phyloP scores from a whole-genome alignment of 805 yeast species.

The Candida wancherniae region DNA sequence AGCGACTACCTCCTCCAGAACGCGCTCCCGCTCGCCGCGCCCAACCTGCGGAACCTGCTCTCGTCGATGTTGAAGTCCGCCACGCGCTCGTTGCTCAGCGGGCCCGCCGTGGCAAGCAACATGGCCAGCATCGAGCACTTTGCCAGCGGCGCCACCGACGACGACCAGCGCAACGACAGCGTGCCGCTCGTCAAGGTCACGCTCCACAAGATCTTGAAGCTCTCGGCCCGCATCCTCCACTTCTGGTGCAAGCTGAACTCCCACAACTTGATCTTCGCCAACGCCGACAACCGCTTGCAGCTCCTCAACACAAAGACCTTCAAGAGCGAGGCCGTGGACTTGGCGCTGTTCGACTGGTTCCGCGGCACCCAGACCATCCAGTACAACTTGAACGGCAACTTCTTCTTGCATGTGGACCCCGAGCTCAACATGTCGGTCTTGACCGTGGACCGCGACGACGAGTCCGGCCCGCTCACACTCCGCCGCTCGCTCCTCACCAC shows the following conservation, averaged over 20 bases:
- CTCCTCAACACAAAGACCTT: constrained; percentile 30
- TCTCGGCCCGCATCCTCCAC: constrained; percentile 26
- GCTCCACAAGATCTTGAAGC: constrained; percentile 29
- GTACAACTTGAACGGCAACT: constrained; percentile 23
- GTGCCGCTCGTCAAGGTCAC: constrained; percentile 27
- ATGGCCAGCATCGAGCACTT: constrained; percentile 35
- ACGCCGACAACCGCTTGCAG: constrained; percentile 25
- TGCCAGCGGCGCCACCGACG: constrained; percentile 26
- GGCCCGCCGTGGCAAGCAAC: constrained; percentile 16
- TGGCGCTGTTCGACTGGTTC: constrained; percentile 30
- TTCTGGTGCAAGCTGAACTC: constrained; percentile 39
- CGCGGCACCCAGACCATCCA: constrained; percentile 18
- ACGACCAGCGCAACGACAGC: constrained; percentile 24
- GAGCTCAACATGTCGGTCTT: constrained; percentile 23
- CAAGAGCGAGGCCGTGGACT: constrained; percentile 23
- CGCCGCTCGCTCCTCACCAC: constrained; percentile 5
- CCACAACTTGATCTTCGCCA: constrained; percentile 33
- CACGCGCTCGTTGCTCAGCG: constrained; percentile 29
- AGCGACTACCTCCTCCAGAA: constrained; percentile 31
- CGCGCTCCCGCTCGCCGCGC: constrained; percentile 29
- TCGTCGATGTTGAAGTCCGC: constrained; percentile 28
- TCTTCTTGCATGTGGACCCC: constrained; percentile 26
- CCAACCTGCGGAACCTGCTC: constrained; percentile 23
- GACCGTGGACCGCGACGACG: constrained; percentile 8
- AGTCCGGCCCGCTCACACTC: constrained; percentile 1